Conservation (phyloP, 495 filamentous ascomycete genomes). For the Cudoniella acicularis region DNA sequence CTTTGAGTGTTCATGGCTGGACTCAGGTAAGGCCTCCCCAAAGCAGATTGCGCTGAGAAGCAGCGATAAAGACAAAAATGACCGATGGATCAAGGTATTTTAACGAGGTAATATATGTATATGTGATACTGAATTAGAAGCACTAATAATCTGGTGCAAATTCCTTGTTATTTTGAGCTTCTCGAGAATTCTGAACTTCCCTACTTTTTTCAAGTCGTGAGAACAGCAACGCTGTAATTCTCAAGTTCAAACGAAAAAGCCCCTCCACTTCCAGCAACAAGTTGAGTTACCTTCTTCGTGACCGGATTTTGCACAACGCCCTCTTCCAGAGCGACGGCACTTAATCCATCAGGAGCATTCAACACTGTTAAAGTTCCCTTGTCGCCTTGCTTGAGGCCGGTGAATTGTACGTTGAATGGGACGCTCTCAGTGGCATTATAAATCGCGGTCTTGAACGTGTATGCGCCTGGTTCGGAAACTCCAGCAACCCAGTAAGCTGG, state of each 20-base stretch:
- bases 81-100: no score
- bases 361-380: slow-evolving; percentile 55
- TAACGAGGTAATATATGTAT: no score
- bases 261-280: slow-evolving; percentile 35
- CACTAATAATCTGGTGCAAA: no score
- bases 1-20: no score
- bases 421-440: slow-evolving; percentile 58
- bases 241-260: slow-evolving; percentile 36
- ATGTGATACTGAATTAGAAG: no score
- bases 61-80: no score
- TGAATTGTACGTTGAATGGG: slow-evolving; percentile 51
- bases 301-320: slow-evolving; percentile 38
- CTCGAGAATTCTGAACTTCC: not conserved
- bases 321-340: slow-evolving; percentile 34
- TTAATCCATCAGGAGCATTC: slow-evolving; percentile 40
- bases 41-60: no score
- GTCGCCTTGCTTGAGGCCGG: slow-evolving; percentile 42
- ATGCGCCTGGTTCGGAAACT: slow-evolving; percentile 27
- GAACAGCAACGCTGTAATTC: slow-evolving; percentile 39
- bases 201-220: slow-evolving; percentile 16
- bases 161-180: no score
- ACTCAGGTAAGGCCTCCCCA: no score
- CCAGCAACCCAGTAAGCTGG: slow-evolving; percentile 29
- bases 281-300: slow-evolving; percentile 30
- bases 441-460: slow-evolving; percentile 59